Base-by-base conservation (phyloP, 2,329 filamentous ascomycete species). In the Sarocladiaceae sp. region DNA sequence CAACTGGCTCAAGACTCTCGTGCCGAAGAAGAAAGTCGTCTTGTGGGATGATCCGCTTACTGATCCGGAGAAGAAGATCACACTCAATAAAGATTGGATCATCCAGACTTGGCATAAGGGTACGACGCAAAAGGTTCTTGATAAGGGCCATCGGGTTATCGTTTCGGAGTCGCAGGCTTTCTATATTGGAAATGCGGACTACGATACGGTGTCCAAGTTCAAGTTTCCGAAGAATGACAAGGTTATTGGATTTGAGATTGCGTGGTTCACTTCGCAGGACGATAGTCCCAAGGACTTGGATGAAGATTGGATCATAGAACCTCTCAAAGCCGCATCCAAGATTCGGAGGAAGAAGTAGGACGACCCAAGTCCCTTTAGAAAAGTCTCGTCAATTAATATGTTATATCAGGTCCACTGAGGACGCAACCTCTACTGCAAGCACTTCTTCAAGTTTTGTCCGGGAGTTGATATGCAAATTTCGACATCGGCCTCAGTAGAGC, bases 271-370 rank as follows among this genome's bases (percentile, higher is more conserved):
- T 47, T 47, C 42, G 42, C 42, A 47, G 42, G 26, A 29, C 18
- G 42, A 47, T 29, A 25, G 29, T 47, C 42, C 42, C 11, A 29
- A 47, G 7, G 42, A 47, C 42, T 47, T 47, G 42, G 42, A 47
- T 7, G 22, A 47, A 17, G 29, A 25, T 29, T 47, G 42, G 42
- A 47, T 47, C 20, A 47, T 29, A 28, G 42, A 47, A 23, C 42
- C 42, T 47, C 22, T 47, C 11, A 47, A 29, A 47, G 42, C 42
- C 17, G 42, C 42, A 47, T 47, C 42, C 18, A 23, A 47, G n/a
- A 47, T 47, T 47, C 42, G 42, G 29, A 47, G 42, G 42, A 42
- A 42, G n/a, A n/a, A n/a, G n/a, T n/a, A n/a, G n/a, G n/a, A n/a
- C n/a, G n/a, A n/a, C n/a, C n/a, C n/a, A n/a, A n/a, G n/a, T n/a